Percentiles rank a stretch among this genome's conserved stretches.
Conservation (phyloP, 352 stramenopile species). For the Phytophthora kernoviae region DNA sequence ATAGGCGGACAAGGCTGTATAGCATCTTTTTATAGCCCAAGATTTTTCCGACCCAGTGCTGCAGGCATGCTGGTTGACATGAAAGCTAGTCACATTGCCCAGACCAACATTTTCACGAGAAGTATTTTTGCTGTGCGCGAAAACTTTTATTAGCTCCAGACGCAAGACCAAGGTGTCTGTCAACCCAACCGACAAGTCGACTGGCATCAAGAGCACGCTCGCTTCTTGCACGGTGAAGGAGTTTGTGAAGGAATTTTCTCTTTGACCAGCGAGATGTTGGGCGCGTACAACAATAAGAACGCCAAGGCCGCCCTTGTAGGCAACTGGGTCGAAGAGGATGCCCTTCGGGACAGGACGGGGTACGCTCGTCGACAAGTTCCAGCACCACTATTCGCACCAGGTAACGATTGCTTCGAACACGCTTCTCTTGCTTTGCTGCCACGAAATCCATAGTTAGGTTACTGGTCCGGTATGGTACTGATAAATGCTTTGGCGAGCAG, state of each 20-base stretch:
- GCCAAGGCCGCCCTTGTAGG: constrained; percentile 71
- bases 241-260: too few species aligned
- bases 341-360: constrained; percentile 61
- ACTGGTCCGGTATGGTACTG: background rate
- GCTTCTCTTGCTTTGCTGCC: background rate
- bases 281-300: constrained; percentile 87
- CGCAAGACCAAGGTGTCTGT: too few species aligned
- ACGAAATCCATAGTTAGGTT: too few species aligned
- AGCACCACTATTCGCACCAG: constrained; percentile 31
- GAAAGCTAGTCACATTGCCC: background rate
- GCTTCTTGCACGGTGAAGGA: background rate
- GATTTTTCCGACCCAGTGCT: too few species aligned
- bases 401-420: constrained; percentile 6
- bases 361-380: constrained; percentile 66
- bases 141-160: constrained; percentile 5
- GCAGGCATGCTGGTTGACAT: too few species aligned
- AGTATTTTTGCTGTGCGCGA: constrained; percentile 8
- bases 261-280: constrained; percentile 35
- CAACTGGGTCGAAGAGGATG: constrained; percentile 88
- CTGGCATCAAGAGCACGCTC: too few species aligned
- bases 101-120: background rate
- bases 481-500: constrained; percentile 10
- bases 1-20: background rate
- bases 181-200: too few species aligned
- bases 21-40: constrained; percentile 19